Percentiles rank a stretch among this genome's conserved stretches.
These are phyloP conservation scores for Podosphaera xanthii DNA, from an alignment of 2,329 filamentous ascomycete species.

Conservation along the genomic window DNA sequence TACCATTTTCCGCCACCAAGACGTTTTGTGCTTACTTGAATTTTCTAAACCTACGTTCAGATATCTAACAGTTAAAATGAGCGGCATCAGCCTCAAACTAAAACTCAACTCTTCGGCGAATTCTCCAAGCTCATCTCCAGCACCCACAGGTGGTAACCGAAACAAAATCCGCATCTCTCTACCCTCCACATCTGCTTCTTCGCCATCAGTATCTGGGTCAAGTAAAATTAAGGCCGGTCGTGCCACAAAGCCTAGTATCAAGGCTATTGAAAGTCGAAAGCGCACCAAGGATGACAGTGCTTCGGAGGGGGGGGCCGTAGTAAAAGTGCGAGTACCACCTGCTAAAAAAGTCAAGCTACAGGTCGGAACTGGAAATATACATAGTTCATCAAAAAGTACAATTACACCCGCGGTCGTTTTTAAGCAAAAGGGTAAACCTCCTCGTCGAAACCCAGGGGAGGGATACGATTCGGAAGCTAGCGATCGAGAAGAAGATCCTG, in stretches of 20 bases:
- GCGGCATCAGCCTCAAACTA: slow-evolving; percentile 12
- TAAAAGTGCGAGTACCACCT: slow-evolving; percentile 9
- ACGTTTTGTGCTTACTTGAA: too few relatives aligned
- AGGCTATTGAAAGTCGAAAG: slow-evolving; percentile 33
- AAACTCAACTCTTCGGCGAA: slow-evolving; percentile 4
- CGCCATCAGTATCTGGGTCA: slow-evolving; percentile 6
- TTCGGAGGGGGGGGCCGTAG: slow-evolving; percentile 23
- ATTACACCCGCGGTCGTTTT: slow-evolving; percentile 27
- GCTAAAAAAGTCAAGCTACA: slow-evolving; percentile 26
- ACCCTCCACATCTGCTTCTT: slow-evolving; percentile 9
- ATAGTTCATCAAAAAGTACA: slow-evolving; percentile 9
- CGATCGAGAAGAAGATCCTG: slow-evolving; percentile 67
- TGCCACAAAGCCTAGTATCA: slow-evolving; percentile 34
- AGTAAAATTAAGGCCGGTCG: slow-evolving; percentile 36
- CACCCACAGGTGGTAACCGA: not conserved
- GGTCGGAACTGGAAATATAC: not conserved
- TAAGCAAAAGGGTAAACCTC: slow-evolving; percentile 43
- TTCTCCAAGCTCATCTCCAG: slow-evolving; percentile 2
- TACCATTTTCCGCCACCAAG: too few relatives aligned
- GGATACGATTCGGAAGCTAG: slow-evolving; percentile 94
- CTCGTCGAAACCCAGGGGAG: slow-evolving; percentile 51
- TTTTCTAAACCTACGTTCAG: too few relatives aligned
- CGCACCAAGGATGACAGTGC: slow-evolving; percentile 31
- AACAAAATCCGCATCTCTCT: slow-evolving; percentile 7
- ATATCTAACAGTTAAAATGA: slow-evolving; percentile 7